Base-by-base conservation (phyloP, 2,329 filamentous ascomycete genomes). In the Achaetomium macrosporum region DNA sequence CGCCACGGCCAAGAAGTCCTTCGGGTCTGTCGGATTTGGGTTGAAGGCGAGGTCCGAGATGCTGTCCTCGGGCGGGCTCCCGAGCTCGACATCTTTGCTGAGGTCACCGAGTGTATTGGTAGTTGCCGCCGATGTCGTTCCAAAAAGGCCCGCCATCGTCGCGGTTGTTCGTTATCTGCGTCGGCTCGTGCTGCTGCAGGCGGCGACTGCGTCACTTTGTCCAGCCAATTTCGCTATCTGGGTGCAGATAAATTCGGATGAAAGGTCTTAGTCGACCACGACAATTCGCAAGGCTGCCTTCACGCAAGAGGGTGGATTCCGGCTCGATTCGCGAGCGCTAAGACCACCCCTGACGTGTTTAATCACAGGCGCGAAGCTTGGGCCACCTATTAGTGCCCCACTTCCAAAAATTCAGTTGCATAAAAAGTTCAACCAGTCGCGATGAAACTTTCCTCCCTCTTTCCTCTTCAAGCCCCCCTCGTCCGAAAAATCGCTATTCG, bases 401-500 rank as follows among this genome's bases (percentile, higher is more conserved):
- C 51, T 29, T 36, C 48, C 36, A 51, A 47, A 54, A 44, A 47
- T 41, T 17, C 17, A 37, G 11, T 2, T 35, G n/a, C 40, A 44
- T 47, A 50, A 55, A 57, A 57, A 55, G 15, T 25, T 25, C 30
- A 15, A 25, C 30, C 40, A 25, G 39, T 53, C 44, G 37, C 61
- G 16, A 15, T 30, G 37, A n/a, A 42, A 13, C 65, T 58, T 60
- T 62, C 61, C 52, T 58, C 66, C 64, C 64, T 62, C 57, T 68
- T 69, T 67, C 69, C 65, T 69, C 65, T 65, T 65, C 69, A 73
- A 75, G 82, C 82, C 84, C 85, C 87, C 84, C 90, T 96, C 91
- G 91, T 81, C 91, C 90, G 83, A 96, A 90, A 90, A 90, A 96
- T 96, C 92, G 92, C 91, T 87, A 84, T 95, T 63, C 90, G 87